Conservation (phyloP, 1,284 basidiomycete species). For the Omphalotus olearius region DNA sequence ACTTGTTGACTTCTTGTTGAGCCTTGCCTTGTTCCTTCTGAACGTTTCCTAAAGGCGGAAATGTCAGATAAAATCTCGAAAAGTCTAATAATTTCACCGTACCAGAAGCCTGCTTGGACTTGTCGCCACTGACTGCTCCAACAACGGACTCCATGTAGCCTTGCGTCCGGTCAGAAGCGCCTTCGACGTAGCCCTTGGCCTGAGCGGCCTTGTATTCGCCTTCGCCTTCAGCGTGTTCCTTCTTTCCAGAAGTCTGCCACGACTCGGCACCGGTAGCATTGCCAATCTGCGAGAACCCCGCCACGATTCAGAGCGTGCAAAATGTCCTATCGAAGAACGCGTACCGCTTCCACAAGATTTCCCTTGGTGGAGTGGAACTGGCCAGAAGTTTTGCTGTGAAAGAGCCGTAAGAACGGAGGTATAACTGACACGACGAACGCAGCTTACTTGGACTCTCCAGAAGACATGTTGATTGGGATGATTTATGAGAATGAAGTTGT, state of each 20-base stretch:
- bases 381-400: constrained; percentile 47
- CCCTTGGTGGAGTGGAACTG: constrained; percentile 55
- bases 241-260: constrained; percentile 51
- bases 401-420: background rate
- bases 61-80: accelerated
- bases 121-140: constrained; percentile 64
- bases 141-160: constrained; percentile 68
- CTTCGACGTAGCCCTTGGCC: constrained; percentile 53
- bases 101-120: constrained; percentile 54
- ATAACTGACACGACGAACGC: constrained; percentile 10
- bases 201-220: constrained; percentile 53
- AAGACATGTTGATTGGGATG: constrained; percentile 7
- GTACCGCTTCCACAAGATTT: constrained; percentile 49
- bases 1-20: constrained; percentile 12
- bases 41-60: constrained; percentile 37
- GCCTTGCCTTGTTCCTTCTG: constrained; percentile 12
- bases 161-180: constrained; percentile 46
- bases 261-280: constrained; percentile 40
- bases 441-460: constrained; percentile 14
- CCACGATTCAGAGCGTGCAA: constrained; percentile 10
- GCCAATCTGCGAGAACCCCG: constrained; percentile 36
- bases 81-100: constrained; percentile 17
- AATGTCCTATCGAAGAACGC: background rate
- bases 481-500: background rate
- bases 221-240: constrained; percentile 65